Percentiles rank a stretch among this genome's conserved stretches.
These are phyloP conservation scores for Populus trichocarpa DNA, from an alignment of 441 rosid species.

Conservation along the genomic window DNA sequence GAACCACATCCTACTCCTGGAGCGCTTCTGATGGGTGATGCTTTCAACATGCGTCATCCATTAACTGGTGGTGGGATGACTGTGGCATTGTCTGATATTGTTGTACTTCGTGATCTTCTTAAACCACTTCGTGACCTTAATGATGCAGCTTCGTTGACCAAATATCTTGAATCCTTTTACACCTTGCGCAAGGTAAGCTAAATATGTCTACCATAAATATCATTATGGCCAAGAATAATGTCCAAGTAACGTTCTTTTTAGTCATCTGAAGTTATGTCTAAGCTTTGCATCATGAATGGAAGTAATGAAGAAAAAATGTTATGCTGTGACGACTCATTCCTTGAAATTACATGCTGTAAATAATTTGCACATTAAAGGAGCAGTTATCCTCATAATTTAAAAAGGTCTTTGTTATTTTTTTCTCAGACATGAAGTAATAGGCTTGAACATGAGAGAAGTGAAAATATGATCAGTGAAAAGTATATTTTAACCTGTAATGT, in stretches of 20 bases:
- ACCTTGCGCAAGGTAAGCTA: conserved; percentile 76
- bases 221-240: not conserved
- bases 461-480: not conserved
- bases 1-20: conserved; percentile 79
- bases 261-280: not conserved
- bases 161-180: conserved; percentile 82
- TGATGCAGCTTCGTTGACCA: conserved; percentile 57
- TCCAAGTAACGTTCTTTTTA: not conserved
- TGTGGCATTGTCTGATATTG: conserved; percentile 77
- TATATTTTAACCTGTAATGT: not conserved
- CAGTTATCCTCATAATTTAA: not conserved
- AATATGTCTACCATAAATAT: not conserved
- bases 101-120: conserved; percentile 70
- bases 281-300: not conserved
- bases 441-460: not conserved
- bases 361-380: not conserved
- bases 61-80: conserved; percentile 97
- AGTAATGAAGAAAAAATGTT: too few species aligned
- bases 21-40: conserved; percentile 87
- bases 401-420: not conserved
- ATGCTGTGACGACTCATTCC: not conserved
- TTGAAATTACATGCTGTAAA: not conserved
- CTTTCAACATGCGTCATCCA: conserved; percentile 97
- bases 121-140: conserved; percentile 59
- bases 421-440: not conserved